These are phyloP conservation scores for Aspergillus pseudoterreus DNA, from an alignment of 2,329 filamentous ascomycete genomes.

Conservation along the genomic window DNA sequence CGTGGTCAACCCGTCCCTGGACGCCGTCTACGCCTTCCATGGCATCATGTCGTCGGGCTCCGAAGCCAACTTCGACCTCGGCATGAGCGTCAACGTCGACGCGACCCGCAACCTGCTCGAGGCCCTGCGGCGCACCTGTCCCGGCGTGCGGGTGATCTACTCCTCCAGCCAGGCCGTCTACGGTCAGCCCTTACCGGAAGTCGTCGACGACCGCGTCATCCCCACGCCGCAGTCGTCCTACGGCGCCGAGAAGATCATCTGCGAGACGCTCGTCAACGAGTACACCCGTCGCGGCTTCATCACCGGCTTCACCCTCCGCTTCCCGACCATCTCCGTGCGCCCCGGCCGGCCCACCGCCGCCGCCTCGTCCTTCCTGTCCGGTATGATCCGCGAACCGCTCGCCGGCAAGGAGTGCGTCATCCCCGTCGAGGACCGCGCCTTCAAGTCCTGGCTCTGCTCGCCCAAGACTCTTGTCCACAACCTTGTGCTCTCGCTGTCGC, in stretches of 20 bases:
- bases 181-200: conserved; percentile 53
- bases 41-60: conserved; percentile 65
- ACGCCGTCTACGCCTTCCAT: conserved; percentile 60
- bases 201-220: conserved; percentile 50
- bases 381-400: conserved; percentile 63
- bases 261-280: conserved; percentile 61
- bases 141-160: conserved; percentile 58
- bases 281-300: conserved; percentile 58
- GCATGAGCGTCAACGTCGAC: conserved; percentile 59
- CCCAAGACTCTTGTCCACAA: conserved; percentile 54
- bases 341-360: conserved; percentile 59
- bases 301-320: conserved; percentile 55
- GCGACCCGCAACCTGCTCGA: conserved; percentile 55
- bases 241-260: conserved; percentile 61
- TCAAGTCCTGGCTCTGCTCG: conserved; percentile 54
- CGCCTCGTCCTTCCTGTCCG: conserved; percentile 60
- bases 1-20: conserved; percentile 42
- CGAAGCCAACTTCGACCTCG: conserved; percentile 59
- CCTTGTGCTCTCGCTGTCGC: conserved; percentile 48
- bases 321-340: conserved; percentile 60
- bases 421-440: conserved; percentile 48
- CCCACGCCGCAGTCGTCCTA: conserved; percentile 62
- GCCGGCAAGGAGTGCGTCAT: conserved; percentile 53
- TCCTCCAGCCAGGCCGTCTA: conserved; percentile 62
- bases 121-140: conserved; percentile 46